Evolutionary conservation across 164 flowering plant genomes (phyloP).

Genomic region (Santalum album): DNA sequence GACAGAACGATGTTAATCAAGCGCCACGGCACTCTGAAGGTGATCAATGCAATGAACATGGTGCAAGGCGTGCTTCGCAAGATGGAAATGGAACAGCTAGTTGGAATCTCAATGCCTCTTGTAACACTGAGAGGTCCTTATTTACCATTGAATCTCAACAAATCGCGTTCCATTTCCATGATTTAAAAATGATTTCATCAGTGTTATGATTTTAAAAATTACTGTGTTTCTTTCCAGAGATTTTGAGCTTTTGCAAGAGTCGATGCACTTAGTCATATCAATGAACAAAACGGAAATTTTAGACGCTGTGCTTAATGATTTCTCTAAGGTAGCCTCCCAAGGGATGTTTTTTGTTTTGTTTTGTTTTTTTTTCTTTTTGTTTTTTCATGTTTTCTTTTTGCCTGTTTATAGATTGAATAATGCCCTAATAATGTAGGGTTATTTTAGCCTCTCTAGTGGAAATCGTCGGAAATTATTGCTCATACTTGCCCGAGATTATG

Average conservation of each 20-base stretch:
- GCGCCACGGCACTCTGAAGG: not conserved
- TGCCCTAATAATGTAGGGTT: constrained; percentile 46
- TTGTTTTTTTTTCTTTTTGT: not conserved
- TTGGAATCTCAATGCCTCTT: not conserved
- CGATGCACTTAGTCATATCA: constrained; percentile 61
- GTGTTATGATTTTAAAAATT: not conserved
- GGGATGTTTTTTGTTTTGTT: too few relatives aligned
- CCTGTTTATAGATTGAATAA: constrained; percentile 3
- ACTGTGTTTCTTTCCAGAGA: constrained; percentile 25
- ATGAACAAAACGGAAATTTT: constrained; percentile 67
- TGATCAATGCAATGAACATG: too few relatives aligned
- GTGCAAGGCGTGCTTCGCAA: too few relatives aligned
- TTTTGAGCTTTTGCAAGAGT: constrained; percentile 41
- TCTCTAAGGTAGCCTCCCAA: constrained; percentile 68
- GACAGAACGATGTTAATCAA: not conserved
- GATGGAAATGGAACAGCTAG: not conserved
- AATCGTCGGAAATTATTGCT: constrained; percentile 42
- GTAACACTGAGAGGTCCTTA: not conserved
- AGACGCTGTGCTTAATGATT: constrained; percentile 56
- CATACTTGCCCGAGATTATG: constrained; percentile 67
- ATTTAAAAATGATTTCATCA: too few relatives aligned
- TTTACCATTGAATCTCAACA: too few relatives aligned
- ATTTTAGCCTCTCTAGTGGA: constrained; percentile 46
- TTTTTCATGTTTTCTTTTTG: not conserved
- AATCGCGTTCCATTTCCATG: too few relatives aligned